These are phyloP conservation scores for Cytospora piceicola DNA, from an alignment of 2,329 filamentous ascomycete genomes.

Conservation along the genomic window DNA sequence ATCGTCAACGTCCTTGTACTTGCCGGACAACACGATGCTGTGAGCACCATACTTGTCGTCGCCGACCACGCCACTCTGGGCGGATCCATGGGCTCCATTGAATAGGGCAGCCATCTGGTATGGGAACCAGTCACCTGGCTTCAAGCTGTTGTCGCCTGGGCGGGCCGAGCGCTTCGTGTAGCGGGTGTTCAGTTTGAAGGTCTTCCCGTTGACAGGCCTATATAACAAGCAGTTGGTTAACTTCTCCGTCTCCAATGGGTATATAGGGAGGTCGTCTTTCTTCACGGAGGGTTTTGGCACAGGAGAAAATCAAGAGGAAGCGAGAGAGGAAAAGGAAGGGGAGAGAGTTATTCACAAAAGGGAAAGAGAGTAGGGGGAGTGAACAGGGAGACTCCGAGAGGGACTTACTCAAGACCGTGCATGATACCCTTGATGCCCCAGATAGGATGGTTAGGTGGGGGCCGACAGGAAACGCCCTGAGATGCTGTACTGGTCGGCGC, in stretches of 20 bases:
- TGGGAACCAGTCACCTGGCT: constrained; percentile 56
- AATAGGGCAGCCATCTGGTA: constrained; percentile 53
- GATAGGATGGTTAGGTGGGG: constrained; percentile 39
- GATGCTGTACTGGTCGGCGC: too few species aligned
- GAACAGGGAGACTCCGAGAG: too few species aligned
- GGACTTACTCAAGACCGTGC: constrained; percentile 34
- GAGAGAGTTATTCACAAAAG: too few species aligned
- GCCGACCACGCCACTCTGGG: constrained; percentile 57
- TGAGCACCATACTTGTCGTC: constrained; percentile 50
- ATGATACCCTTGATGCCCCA: constrained; percentile 40
- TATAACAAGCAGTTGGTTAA: too few species aligned
- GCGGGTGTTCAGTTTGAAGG: constrained; percentile 28
- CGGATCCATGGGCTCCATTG: constrained; percentile 56
- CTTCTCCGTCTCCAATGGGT: too few species aligned
- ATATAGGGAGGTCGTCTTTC: too few species aligned
- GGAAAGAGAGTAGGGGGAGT: too few species aligned
- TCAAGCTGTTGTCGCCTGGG: constrained; percentile 41
- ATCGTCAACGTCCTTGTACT: constrained; percentile 36
- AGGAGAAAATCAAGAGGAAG: too few species aligned
- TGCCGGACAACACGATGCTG: constrained; percentile 55
- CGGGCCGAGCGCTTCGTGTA: constrained; percentile 30
- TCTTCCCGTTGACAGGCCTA: background rate
- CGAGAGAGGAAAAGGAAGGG: too few species aligned
- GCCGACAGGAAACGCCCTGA: too few species aligned
- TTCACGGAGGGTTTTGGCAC: too few species aligned